phyloP scores from a whole-genome alignment of 805 yeast species.

The Sugiyamaella chiloensis region DNA sequence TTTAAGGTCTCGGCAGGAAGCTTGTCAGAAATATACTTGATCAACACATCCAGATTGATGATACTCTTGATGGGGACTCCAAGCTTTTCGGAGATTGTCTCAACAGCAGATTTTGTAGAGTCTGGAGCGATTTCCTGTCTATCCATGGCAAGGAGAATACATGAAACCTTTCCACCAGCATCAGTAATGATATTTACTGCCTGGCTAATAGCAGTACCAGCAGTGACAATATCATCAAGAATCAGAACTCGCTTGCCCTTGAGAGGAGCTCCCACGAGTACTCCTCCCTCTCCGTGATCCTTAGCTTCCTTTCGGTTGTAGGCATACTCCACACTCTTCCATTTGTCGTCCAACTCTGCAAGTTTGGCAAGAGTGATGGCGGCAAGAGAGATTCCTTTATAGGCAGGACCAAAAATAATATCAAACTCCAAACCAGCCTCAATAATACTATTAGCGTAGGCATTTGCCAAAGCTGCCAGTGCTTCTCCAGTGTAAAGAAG shows the following conservation, averaged over 20 bases:
- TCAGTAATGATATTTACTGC: conserved; percentile 74
- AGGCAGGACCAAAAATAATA: conserved; percentile 94
- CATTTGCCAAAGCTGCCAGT: conserved; percentile 75
- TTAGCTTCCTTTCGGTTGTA: conserved; percentile 95
- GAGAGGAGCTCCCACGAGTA: conserved; percentile 80
- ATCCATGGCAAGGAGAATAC: conserved; percentile 87
- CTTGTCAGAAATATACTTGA: conserved; percentile 47
- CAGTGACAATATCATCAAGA: conserved; percentile 97
- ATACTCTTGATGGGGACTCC: conserved; percentile 82
- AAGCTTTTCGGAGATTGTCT: conserved; percentile 66
- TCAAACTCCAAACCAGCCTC: conserved; percentile 81
- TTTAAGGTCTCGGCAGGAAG: conserved; percentile 27
- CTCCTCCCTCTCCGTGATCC: conserved; percentile 98
- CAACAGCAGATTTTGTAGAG: conserved; percentile 73
- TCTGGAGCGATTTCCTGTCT: conserved; percentile 83
- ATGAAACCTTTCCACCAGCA: conserved; percentile 73
- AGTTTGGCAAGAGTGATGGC: conserved; percentile 90
- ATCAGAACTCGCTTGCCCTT: conserved; percentile 72
- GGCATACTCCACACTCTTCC: conserved; percentile 74
- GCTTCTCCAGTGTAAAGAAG: conserved; percentile 76
- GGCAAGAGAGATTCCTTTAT: conserved; percentile 94
- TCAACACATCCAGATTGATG: conserved; percentile 71
- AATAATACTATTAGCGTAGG: conserved; percentile 87
- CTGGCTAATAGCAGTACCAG: conserved; percentile 96
- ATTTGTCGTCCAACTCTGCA: conserved; percentile 80